Percentiles rank a stretch among this genome's conserved stretches.
Conservation (phyloP, 768 basidiomycete species). For the Kwoniella shandongensis region DNA sequence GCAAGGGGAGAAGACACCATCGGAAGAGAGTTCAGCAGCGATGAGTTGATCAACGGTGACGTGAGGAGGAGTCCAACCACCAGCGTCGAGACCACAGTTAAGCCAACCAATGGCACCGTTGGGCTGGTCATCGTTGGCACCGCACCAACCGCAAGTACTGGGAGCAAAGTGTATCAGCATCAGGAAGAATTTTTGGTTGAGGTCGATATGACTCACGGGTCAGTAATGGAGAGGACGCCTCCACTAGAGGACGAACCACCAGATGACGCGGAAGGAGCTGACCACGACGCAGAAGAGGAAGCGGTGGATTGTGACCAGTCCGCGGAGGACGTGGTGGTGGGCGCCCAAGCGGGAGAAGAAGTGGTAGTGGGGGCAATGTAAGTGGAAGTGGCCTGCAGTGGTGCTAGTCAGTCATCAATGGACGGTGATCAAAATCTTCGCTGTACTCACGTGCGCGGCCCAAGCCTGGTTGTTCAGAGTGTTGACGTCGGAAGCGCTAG, state of each 20-base stretch:
- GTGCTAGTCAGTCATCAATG: not conserved
- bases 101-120: constrained; percentile 64
- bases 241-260: constrained; percentile 4
- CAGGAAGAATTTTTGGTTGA: not conserved
- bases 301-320: not conserved
- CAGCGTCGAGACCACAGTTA: constrained; percentile 68
- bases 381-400: not conserved
- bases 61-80: constrained; percentile 72
- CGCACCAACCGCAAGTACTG: constrained; percentile 43
- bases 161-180: constrained; percentile 2
- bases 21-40: constrained; percentile 28
- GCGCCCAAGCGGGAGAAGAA: constrained; percentile 4
- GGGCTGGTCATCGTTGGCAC: constrained; percentile 29
- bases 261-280: constrained; percentile 1
- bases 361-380: constrained; percentile 4
- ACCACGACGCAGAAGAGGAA: not conserved
- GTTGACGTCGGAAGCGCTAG: not conserved
- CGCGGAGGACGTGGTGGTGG: constrained; percentile 1
- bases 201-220: constrained; percentile 24
- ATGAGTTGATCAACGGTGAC: constrained; percentile 60
- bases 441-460: constrained; percentile 5
- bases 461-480: constrained; percentile 6
- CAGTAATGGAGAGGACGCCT: constrained; percentile 23
- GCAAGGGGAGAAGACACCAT: constrained; percentile 47
- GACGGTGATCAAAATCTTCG: not conserved